Evolutionary conservation across 176 grass and related monocot species (phyloP), one percentile per base, ranked within the genome.

Genomic region (Aegilops sharonensis): DNA sequence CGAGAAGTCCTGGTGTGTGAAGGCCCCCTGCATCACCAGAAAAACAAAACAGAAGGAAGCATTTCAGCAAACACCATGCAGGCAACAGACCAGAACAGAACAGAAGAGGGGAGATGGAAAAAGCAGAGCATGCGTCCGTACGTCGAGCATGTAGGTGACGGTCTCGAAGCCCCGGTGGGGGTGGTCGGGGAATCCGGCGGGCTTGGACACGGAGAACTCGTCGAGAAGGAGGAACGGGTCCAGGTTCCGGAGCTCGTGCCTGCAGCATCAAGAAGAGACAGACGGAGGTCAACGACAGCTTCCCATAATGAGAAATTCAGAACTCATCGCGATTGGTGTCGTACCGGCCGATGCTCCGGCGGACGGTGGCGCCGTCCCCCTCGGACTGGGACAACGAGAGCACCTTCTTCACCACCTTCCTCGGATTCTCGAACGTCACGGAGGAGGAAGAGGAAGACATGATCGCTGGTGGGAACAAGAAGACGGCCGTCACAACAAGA

Each of bases 81-180:
- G 5, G 1, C 30, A 6, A 34, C n/a, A n/a, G n/a, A n/a, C n/a
- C 32, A 3, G 35, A 36, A 36, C 35, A 25, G 15, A 42, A 1
- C 0, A 11, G n/a, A n/a, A n/a, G n/a, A n/a, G n/a, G n/a, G 11
- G 24, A 66, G 14, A 18, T 20, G 52, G 60, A 5, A 62, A 0
- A 36, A 25, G 3, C 35, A 6, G 35, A 11, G 5, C 0, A 50
- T 1, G 10, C 0, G 0, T 40, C 0, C 66, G 23, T 50, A 93
- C 94, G 18, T 96, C 85, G 20, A 96, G 82, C 94, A 96, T 96
- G 85, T 96, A 96, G 77, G 94, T 96, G 3, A 96, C 94, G 37
- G 94, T 96, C 87, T 96, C 94, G 57, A 96, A 96, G 43, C 94
- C 92, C 66, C 94, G 84, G 87, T 96, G 94, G 0, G 94, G 94